Evolutionary conservation across 441 rosid species (phyloP).

Genomic region (Metrosideros polymorpha): DNA sequence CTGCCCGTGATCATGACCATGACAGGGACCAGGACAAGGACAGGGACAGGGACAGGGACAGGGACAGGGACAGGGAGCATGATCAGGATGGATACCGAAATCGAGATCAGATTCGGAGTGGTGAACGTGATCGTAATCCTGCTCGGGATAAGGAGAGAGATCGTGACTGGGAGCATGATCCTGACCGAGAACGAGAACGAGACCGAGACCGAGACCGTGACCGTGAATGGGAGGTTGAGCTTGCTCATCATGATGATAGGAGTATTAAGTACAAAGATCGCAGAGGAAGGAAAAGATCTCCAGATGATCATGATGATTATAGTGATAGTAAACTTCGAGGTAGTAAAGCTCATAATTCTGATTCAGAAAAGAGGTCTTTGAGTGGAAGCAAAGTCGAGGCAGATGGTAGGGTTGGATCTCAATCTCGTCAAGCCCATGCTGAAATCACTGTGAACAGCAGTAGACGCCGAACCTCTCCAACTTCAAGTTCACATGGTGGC

Average conservation of each 20-base stretch:
- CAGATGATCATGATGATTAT: constrained; percentile 55
- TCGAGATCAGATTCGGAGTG: constrained; percentile 23
- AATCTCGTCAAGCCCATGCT: constrained; percentile 39
- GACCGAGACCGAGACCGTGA: constrained; percentile 16
- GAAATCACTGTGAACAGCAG: constrained; percentile 25
- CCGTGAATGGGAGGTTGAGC: not conserved
- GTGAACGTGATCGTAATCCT: constrained; percentile 5
- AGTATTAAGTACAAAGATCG: constrained; percentile 51
- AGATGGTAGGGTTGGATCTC: constrained; percentile 70
- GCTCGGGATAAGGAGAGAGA: constrained; percentile 8
- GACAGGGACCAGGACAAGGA: constrained; percentile 36
- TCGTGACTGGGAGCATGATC: constrained; percentile 11
- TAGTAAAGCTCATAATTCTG: constrained; percentile 22
- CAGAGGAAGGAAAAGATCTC: constrained; percentile 67
- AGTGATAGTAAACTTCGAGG: constrained; percentile 44
- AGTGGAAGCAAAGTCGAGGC: constrained; percentile 41
- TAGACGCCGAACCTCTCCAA: constrained; percentile 45
- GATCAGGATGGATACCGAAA: constrained; percentile 32
- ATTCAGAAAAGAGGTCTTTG: constrained; percentile 35
- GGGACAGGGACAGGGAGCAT: constrained; percentile 29
- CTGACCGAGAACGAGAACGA: constrained; percentile 18
- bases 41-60: constrained; percentile 21
- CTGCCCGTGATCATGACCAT: constrained; percentile 13
- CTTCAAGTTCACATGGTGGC: constrained; percentile 48
- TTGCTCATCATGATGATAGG: constrained; percentile 14